A percentile compares a stretch with the other conserved stretches of the same genome.
phyloP scores from a whole-genome alignment of 306 rosid species.

The Mimosa bimucronata region DNA sequence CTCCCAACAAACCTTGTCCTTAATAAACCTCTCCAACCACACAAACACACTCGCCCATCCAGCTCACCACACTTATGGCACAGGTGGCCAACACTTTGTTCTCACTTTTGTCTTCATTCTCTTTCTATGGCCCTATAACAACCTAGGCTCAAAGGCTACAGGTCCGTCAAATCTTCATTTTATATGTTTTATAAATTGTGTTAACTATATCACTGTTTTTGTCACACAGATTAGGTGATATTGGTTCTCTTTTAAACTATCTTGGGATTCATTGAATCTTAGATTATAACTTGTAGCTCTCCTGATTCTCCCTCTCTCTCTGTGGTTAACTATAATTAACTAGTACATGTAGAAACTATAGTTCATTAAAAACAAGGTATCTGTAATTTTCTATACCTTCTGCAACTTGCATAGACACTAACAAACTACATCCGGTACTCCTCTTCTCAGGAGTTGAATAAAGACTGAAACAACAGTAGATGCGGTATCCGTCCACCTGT shows the following conservation, averaged over 20 bases:
- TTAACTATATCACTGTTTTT: neutral
- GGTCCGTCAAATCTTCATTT: neutral
- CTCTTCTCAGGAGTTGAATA: slow-evolving; percentile 78
- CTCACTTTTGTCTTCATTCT: too few relatives aligned
- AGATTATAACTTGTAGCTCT: neutral
- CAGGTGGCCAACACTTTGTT: too few relatives aligned
- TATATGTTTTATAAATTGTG: neutral
- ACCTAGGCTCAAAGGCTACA: neutral
- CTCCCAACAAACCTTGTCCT: neutral
- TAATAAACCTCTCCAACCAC: too few relatives aligned
- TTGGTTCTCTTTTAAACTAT: neutral
- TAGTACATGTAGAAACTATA: slow-evolving; percentile 16
- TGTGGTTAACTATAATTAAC: neutral
- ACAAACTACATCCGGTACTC: slow-evolving; percentile 88
- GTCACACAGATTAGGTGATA: neutral
- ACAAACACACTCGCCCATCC: too few relatives aligned
- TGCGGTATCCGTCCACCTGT: slow-evolving; percentile 71
- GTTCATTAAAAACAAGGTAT: neutral
- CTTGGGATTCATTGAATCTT: neutral
- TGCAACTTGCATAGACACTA: slow-evolving; percentile 70
- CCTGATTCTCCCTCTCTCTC: neutral
- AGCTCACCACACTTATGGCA: too few relatives aligned
- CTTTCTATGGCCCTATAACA: too few relatives aligned
- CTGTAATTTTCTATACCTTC: slow-evolving; percentile 58
- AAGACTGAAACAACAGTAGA: slow-evolving; percentile 69